A percentile compares a stretch with the other conserved stretches of the same genome.
phyloP scores from a whole-genome alignment of 2,329 filamentous ascomycete genomes.

The Alternaria gansuensis region DNA sequence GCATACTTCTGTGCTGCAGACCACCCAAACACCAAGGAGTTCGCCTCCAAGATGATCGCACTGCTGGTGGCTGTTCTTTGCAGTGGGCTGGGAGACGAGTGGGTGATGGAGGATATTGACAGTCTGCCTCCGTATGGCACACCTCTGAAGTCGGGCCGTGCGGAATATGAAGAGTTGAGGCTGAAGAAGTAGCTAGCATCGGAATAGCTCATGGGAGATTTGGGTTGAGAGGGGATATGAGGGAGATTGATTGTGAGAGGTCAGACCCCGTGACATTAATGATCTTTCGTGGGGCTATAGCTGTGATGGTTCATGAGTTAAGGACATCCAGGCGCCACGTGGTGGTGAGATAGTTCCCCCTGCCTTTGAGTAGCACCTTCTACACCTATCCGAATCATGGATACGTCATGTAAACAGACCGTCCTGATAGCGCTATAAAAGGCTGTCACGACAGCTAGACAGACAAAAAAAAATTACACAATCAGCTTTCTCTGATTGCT shows the following conservation, averaged over 20 bases:
- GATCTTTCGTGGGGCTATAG: too few relatives aligned
- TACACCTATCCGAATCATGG: conserved; percentile 3
- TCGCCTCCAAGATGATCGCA: conserved; percentile 24
- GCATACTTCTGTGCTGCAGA: conserved; percentile 19
- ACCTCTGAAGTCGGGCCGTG: too few relatives aligned
- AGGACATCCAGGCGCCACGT: conserved; percentile 3
- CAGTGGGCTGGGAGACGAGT: too few relatives aligned
- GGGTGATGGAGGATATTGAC: too few relatives aligned
- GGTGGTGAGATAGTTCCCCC: conserved; percentile 1
- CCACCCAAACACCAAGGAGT: conserved; percentile 12
- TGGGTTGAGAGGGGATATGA: too few relatives aligned
- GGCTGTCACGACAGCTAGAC: conserved; percentile 2
- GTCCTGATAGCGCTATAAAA: conserved; percentile 1
- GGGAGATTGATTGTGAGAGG: too few relatives aligned
- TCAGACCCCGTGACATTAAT: too few relatives aligned
- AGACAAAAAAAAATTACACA: background rate
- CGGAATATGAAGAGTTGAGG: too few relatives aligned
- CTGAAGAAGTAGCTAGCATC: background rate
- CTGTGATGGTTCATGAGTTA: background rate
- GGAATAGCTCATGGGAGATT: too few relatives aligned
- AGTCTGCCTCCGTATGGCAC: too few relatives aligned
- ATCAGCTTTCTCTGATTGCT: background rate
- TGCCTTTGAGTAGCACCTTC: conserved; percentile 6
- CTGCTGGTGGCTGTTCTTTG: conserved; percentile 21
- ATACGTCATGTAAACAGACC: conserved; percentile 8